Percentiles rank a stretch among this genome's conserved stretches.
Conservation (phyloP, 2,329 filamentous ascomycete species). For the Neopestalotiopsis clavispora region DNA sequence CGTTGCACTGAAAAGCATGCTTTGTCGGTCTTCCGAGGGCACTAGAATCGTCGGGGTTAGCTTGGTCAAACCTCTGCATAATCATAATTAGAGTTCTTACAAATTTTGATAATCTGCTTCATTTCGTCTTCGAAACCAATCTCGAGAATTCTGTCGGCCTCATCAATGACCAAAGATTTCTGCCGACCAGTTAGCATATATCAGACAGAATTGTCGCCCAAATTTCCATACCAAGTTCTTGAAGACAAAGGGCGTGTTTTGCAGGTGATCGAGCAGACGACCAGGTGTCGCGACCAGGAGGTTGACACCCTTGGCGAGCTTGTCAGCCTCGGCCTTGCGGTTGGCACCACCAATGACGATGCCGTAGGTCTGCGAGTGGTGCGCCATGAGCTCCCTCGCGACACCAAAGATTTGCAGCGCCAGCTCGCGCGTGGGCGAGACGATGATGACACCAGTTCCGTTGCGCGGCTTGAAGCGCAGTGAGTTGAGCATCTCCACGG, state of each 20-base stretch:
- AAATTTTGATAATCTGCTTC: slow-evolving; percentile 92
- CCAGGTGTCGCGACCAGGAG: slow-evolving; percentile 93
- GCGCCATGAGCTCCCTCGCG: slow-evolving; percentile 87
- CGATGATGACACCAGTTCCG: slow-evolving; percentile 80
- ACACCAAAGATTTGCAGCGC: slow-evolving; percentile 97
- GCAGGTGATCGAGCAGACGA: slow-evolving; percentile 88
- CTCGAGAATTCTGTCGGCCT: slow-evolving; percentile 95
- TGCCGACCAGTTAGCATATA: neutral
- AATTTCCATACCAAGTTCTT: slow-evolving; percentile 56
- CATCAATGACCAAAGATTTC: slow-evolving; percentile 91
- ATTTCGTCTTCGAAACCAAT: slow-evolving; percentile 99
- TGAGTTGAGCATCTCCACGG: slow-evolving; percentile 88
- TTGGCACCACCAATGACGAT: slow-evolving; percentile 98
- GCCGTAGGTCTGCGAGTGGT: slow-evolving; percentile 92
- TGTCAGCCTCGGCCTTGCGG: slow-evolving; percentile 86
- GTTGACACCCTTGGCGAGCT: slow-evolving; percentile 93
- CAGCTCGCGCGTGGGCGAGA: slow-evolving; percentile 91
- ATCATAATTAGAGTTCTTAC: slow-evolving; percentile 63
- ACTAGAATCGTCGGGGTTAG: neutral
- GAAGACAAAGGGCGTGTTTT: slow-evolving; percentile 74
- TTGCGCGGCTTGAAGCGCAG: slow-evolving; percentile 95
- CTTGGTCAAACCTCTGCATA: neutral
- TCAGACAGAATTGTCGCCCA: neutral
- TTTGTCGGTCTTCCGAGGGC: slow-evolving; percentile 74
- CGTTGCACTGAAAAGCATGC: slow-evolving; percentile 97